Evolutionary conservation across 2,329 filamentous ascomycete species (phyloP).

Genomic region (Domatiomyces globalis): DNA sequence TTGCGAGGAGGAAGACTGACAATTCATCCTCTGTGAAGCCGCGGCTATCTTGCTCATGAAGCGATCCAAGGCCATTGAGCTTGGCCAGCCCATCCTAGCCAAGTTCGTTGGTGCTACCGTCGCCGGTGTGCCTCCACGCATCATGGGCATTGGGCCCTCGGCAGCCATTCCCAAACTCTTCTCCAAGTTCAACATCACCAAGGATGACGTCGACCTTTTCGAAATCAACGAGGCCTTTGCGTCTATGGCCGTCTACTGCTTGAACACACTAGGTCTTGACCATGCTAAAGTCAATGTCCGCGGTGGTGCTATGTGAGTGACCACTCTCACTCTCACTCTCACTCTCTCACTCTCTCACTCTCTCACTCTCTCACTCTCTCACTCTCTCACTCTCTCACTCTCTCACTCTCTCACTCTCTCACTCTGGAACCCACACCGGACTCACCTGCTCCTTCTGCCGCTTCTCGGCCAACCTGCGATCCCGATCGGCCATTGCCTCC

Average conservation of each 20-base stretch:
- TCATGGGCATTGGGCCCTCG: slow-evolving; percentile 56
- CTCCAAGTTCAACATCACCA: slow-evolving; percentile 57
- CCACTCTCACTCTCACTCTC: too few species aligned
- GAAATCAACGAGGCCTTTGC: slow-evolving; percentile 98
- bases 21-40: slow-evolving; percentile 36
- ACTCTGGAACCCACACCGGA: not conserved
- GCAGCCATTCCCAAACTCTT: slow-evolving; percentile 68
- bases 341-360: too few species aligned
- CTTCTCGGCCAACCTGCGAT: slow-evolving; percentile 3
- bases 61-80: slow-evolving; percentile 70
- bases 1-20: slow-evolving; percentile 15
- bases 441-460: slow-evolving; percentile 3
- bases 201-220: slow-evolving; percentile 74
- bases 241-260: slow-evolving; percentile 92
- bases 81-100: slow-evolving; percentile 80
- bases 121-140: slow-evolving; percentile 74
- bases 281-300: slow-evolving; percentile 75
- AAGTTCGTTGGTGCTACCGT: slow-evolving; percentile 91
- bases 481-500: slow-evolving; percentile 1
- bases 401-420: slow-evolving; percentile 1
- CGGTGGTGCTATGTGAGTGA: slow-evolving; percentile 58
- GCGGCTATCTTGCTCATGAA: slow-evolving; percentile 88
- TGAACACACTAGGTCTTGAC: slow-evolving; percentile 50
- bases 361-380: too few species aligned
- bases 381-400: not conserved